Percentiles rank a stretch among this genome's conserved stretches.
Conservation (phyloP, 257 asterid species). For the Lycium barbarum region DNA sequence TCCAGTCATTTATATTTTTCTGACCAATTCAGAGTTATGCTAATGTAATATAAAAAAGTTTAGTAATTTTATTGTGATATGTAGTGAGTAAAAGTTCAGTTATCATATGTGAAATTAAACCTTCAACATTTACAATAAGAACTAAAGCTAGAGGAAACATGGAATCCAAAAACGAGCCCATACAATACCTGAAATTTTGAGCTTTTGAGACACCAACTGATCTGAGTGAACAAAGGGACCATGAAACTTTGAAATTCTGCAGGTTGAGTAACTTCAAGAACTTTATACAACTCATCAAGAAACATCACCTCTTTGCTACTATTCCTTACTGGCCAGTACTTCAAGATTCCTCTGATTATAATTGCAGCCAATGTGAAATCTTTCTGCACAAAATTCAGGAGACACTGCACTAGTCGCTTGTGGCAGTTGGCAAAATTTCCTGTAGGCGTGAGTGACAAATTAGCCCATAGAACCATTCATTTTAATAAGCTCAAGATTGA, state of each 20-base stretch:
- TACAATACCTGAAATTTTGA: slow-evolving; percentile 47
- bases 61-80: too few relatives aligned
- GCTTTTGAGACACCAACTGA: slow-evolving; percentile 46
- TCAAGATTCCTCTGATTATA: slow-evolving; percentile 43
- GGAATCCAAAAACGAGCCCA: background rate
- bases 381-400: slow-evolving; percentile 43
- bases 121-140: background rate
- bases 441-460: too few relatives aligned
- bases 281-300: slow-evolving; percentile 49
- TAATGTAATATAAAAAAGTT: too few relatives aligned
- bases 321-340: slow-evolving; percentile 48
- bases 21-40: too few relatives aligned
- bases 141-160: background rate
- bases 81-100: too few relatives aligned
- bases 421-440: slow-evolving; percentile 36
- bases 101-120: too few relatives aligned
- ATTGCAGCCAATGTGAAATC: slow-evolving; percentile 42
- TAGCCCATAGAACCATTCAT: too few relatives aligned
- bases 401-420: slow-evolving; percentile 43
- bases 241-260: slow-evolving; percentile 45
- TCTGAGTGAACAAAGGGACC: slow-evolving; percentile 44
- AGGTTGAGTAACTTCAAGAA: slow-evolving; percentile 42
- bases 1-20: too few relatives aligned
- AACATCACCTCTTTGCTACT: slow-evolving; percentile 46
- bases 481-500: too few relatives aligned